phyloP scores from a whole-genome alignment of 495 filamentous ascomycete genomes.

The Penicillium chermesinum region DNA sequence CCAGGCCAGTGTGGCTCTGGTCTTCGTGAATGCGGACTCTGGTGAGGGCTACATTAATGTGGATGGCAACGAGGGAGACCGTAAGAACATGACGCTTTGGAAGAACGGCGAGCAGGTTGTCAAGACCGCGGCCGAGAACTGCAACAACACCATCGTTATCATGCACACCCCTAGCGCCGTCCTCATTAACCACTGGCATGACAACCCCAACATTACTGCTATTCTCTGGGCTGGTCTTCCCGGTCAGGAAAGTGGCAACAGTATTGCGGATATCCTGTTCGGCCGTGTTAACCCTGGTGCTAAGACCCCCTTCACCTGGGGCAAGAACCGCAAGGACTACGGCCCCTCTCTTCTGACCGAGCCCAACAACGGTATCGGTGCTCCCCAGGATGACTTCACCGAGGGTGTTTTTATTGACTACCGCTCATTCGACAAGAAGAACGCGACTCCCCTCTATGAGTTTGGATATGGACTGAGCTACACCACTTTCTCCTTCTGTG shows the following conservation, averaged over 20 bases:
- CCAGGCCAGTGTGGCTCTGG: constrained; percentile 68
- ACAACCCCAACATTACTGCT: constrained; percentile 87
- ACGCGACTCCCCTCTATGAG: constrained; percentile 75
- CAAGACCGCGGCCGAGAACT: constrained; percentile 65
- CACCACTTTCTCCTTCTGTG: constrained; percentile 77
- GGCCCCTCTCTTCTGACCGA: constrained; percentile 69
- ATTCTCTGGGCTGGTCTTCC: constrained; percentile 93
- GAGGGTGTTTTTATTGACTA: constrained; percentile 96
- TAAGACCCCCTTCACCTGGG: constrained; percentile 87
- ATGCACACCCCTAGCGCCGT: constrained; percentile 84
- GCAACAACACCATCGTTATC: constrained; percentile 89
- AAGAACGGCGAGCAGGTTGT: constrained; percentile 73
- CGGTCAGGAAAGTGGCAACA: constrained; percentile 86
- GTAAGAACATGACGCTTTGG: constrained; percentile 93
- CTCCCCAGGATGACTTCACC: constrained; percentile 75
- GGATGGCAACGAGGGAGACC: constrained; percentile 82
- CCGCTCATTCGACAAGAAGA: constrained; percentile 74
- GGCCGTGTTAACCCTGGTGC: constrained; percentile 80
- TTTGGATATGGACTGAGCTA: constrained; percentile 91
- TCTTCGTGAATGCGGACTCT: constrained; percentile 83
- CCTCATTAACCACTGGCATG: constrained; percentile 67
- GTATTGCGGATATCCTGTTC: constrained; percentile 88
- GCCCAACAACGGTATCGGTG: constrained; percentile 62
- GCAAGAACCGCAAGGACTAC: constrained; percentile 64
- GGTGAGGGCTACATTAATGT: constrained; percentile 84